Evolutionary conservation across 139 green algal genomes (phyloP).

Genomic region (Dunaliella sp.): DNA sequence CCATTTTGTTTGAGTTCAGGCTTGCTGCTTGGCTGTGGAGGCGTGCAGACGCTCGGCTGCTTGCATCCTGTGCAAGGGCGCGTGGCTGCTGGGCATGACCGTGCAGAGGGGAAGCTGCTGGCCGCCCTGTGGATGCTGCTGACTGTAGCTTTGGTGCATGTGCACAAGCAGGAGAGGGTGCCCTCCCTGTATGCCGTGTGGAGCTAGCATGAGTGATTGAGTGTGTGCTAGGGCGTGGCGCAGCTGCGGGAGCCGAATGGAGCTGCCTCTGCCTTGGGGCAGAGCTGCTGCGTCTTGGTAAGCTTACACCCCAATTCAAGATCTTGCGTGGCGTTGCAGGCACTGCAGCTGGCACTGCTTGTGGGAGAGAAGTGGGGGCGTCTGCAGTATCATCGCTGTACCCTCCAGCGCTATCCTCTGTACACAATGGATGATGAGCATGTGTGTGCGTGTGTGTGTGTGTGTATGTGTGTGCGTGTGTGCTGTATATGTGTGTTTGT

Average conservation of each 20-base stretch:
- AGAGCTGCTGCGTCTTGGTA: background rate
- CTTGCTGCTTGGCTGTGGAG: no score
- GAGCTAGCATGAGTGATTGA: background rate
- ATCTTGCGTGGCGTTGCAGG: background rate
- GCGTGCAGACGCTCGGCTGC: no score
- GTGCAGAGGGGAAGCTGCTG: no score
- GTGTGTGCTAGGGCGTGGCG: background rate
- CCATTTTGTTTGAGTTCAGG: no score
- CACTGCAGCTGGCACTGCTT: background rate
- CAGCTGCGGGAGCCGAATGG: background rate
- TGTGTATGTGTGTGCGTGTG: background rate
- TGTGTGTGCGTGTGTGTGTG: background rate
- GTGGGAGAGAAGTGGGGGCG: background rate
- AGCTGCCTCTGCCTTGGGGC: background rate
- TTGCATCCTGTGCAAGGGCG: no score
- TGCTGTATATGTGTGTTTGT: background rate
- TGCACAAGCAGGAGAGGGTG: background rate
- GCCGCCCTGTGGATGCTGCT: background rate
- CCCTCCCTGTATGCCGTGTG: background rate
- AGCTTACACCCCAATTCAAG: background rate
- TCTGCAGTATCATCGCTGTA: background rate
- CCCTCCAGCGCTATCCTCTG: background rate
- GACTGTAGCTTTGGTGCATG: background rate
- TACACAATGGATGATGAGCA: background rate
- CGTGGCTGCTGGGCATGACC: no score